phyloP scores from a whole-genome alignment of 1,284 basidiomycete genomes.

The Porogramme epimiltina region DNA sequence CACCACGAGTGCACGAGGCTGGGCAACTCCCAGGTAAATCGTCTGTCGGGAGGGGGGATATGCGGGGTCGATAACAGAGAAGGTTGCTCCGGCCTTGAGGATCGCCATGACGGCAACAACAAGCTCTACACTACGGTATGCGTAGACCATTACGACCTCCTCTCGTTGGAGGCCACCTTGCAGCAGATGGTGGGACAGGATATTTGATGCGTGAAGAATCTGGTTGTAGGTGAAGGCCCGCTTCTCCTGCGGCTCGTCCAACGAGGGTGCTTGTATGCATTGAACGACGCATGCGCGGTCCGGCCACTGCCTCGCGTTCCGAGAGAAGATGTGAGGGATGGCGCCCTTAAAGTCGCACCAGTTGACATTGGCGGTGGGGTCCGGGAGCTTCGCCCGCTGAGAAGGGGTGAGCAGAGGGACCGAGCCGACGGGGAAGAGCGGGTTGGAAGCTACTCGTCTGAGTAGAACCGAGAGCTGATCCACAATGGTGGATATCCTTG shows the following conservation, averaged over 20 bases:
- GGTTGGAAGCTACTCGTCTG: constrained; percentile 69
- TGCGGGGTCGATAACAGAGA: constrained; percentile 98
- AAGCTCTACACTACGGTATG: constrained; percentile 94
- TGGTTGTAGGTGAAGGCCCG: constrained; percentile 78
- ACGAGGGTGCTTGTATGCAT: constrained; percentile 52
- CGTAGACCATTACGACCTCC: constrained; percentile 99
- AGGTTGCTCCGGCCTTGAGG: constrained; percentile 95
- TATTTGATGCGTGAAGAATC: constrained; percentile 86
- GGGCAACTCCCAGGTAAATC: constrained; percentile 94
- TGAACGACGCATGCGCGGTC: constrained; percentile 86
- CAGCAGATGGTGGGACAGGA: constrained; percentile 90
- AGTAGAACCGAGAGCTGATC: constrained; percentile 88
- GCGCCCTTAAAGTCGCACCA: constrained; percentile 99
- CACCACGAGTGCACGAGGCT: constrained; percentile 91
- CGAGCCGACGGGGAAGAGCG: constrained; percentile 67
- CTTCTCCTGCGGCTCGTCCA: constrained; percentile 52
- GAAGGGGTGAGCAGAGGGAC: constrained; percentile 79
- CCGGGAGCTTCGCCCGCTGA: constrained; percentile 77
- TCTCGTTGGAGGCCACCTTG: constrained; percentile 87
- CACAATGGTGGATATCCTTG: constrained; percentile 78
- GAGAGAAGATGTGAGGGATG: constrained; percentile 91
- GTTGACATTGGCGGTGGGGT: constrained; percentile 88
- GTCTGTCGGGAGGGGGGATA: constrained; percentile 95
- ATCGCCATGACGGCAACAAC: constrained; percentile 97
- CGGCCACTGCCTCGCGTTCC: constrained; percentile 78